Evolutionary conservation across 768 basidiomycete species (phyloP).

Genomic region (Dentipellis sp.): DNA sequence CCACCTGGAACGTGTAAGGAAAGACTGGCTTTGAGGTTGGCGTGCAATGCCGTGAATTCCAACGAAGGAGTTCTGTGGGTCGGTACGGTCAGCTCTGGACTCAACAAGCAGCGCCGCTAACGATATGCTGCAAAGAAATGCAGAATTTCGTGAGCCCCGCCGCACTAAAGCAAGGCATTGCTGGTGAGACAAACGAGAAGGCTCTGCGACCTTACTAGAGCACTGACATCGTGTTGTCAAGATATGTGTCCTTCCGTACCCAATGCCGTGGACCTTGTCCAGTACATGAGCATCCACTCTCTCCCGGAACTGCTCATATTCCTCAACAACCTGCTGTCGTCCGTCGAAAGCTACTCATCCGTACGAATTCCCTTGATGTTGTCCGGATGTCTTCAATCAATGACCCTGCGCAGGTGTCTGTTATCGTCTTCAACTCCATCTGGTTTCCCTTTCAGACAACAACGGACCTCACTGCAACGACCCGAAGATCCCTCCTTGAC

Average conservation of each 20-base stretch:
- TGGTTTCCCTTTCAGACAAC: constrained; percentile 56
- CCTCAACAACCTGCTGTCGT: constrained; percentile 40
- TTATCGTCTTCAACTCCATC: constrained; percentile 60
- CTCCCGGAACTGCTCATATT: constrained; percentile 51
- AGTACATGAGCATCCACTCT: constrained; percentile 34
- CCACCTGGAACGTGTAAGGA: constrained; percentile 69
- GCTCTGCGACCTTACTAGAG: too few relatives aligned
- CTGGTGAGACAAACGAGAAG: constrained; percentile 10
- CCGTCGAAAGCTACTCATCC: constrained; percentile 35
- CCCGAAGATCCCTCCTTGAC: constrained; percentile 37
- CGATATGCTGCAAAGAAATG: constrained; percentile 29
- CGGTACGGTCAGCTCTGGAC: constrained; percentile 32
- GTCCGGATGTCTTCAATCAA: not conserved
- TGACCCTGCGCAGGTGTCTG: constrained; percentile 31
- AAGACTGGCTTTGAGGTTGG: constrained; percentile 39
- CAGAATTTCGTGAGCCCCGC: constrained; percentile 37
- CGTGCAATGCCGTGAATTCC: constrained; percentile 35
- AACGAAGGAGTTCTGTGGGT: constrained; percentile 51
- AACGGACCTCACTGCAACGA: constrained; percentile 27
- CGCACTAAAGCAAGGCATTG: constrained; percentile 18
- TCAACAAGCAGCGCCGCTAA: not conserved
- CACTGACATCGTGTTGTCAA: not conserved
- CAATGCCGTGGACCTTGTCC: constrained; percentile 20
- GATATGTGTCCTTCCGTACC: constrained; percentile 17
- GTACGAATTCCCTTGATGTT: constrained; percentile 21